These are phyloP conservation scores for Mortierella alpina DNA, from an alignment of 192 early-diverging fungal species.

Conservation along the genomic window DNA sequence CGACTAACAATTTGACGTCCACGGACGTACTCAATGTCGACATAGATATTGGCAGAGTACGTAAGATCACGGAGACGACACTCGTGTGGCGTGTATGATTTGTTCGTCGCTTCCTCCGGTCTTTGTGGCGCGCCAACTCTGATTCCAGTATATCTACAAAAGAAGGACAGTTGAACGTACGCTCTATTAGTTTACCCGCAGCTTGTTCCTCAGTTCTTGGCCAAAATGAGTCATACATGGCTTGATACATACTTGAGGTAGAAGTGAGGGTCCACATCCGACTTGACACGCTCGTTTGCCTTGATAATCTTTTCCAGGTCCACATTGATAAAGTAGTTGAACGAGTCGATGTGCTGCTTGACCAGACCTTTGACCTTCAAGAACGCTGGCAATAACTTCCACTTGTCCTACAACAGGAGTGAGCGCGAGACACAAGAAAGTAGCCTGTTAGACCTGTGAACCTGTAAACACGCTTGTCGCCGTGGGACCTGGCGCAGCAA, in stretches of 20 bases:
- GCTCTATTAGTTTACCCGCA: background rate
- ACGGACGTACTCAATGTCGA: constrained; percentile 94
- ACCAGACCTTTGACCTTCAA: constrained; percentile 96
- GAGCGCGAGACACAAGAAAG: background rate
- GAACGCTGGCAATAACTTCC: constrained; percentile 97
- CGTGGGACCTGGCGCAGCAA: constrained; percentile 18
- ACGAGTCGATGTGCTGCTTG: constrained; percentile 99
- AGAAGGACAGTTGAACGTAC: background rate
- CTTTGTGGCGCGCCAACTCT: constrained; percentile 85
- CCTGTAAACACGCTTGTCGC: background rate
- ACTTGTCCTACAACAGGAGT: constrained; percentile 84
- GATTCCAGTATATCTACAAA: constrained; percentile 84
- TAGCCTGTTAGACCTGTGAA: no score
- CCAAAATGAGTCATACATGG: background rate
- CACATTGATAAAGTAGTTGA: constrained; percentile 97
- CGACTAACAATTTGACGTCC: constrained; percentile 84
- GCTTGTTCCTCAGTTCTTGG: background rate
- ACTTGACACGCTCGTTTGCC: constrained; percentile 89
- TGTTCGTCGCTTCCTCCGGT: constrained; percentile 73
- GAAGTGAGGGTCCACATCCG: constrained; percentile 94
- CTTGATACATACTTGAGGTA: constrained; percentile 78
- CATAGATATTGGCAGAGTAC: constrained; percentile 91
- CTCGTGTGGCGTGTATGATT: constrained; percentile 91
- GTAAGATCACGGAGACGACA: constrained; percentile 96
- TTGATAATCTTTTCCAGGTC: constrained; percentile 95